These are phyloP conservation scores for Schizothecium vesticola DNA, from an alignment of 495 filamentous ascomycete genomes.

Conservation along the genomic window DNA sequence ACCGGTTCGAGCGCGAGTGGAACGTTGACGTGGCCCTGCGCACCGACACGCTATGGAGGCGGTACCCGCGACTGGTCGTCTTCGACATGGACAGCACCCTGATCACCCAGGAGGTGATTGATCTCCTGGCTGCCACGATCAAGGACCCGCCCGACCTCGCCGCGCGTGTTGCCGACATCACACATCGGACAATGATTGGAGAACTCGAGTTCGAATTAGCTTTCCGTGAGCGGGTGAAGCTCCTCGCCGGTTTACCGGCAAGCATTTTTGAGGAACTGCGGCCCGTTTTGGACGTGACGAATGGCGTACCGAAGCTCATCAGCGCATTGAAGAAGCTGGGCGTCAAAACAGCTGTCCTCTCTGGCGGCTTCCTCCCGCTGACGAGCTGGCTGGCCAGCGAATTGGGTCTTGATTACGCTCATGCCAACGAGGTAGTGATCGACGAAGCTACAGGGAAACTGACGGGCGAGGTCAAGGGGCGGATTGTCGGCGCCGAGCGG, in stretches of 20 bases:
- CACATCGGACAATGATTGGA: slow-evolving; percentile 88
- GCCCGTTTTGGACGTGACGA: slow-evolving; percentile 67
- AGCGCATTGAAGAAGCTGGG: slow-evolving; percentile 67
- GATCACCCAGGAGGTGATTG: slow-evolving; percentile 94
- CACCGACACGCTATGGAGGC: slow-evolving; percentile 62
- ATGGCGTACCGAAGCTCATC: slow-evolving; percentile 70
- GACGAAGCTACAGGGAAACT: slow-evolving; percentile 56
- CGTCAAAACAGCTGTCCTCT: slow-evolving; percentile 80
- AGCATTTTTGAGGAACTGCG: slow-evolving; percentile 77
- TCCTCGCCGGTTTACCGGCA: slow-evolving; percentile 73
- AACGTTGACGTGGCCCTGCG: slow-evolving; percentile 78
- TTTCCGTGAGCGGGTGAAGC: slow-evolving; percentile 67
- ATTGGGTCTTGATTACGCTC: slow-evolving; percentile 78
- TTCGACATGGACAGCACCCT: slow-evolving; percentile 99
- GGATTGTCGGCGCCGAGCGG: slow-evolving; percentile 75
- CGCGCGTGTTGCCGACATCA: slow-evolving; percentile 60
- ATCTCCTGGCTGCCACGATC: slow-evolving; percentile 79
- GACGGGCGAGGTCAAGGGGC: slow-evolving; percentile 71
- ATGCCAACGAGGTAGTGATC: slow-evolving; percentile 78
- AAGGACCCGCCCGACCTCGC: slow-evolving; percentile 55
- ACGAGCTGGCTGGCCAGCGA: slow-evolving; percentile 76
- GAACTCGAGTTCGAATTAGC: slow-evolving; percentile 89
- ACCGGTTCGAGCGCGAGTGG: slow-evolving; percentile 80
- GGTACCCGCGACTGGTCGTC: slow-evolving; percentile 73
- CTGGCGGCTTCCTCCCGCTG: slow-evolving; percentile 85